Evolutionary conservation across 306 rosid genomes (phyloP), one percentile per base, ranked within the genome.

Genomic region (Ceratonia siliqua): DNA sequence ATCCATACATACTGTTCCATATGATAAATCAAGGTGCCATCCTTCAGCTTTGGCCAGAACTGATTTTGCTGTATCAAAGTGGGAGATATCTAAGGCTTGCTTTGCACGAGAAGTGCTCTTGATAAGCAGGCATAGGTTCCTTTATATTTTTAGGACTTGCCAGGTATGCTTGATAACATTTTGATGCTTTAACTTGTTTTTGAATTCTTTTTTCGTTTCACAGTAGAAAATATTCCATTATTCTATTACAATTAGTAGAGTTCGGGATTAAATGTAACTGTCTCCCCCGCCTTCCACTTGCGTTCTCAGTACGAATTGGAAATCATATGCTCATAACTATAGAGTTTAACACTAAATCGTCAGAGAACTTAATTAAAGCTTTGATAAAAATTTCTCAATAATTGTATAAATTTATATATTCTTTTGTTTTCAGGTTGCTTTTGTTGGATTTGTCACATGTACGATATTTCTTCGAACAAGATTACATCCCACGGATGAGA

Each of bases 121-220:
- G 77, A 56, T 93, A 61, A 80, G 39, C 28, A 78, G 97, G 53
- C 87, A 88, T 62, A 58, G 76, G 2, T 93, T 93, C 78, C 96
- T 93, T 25, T 93, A 93, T 49, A 83, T 77, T 28, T 93, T 93
- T n/a, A 89, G 97, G 74, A 91, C 98, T 35, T 46, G 17, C 78
- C 97, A 93, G 98, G 98, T 93, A 78, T 39, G 63, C 63, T 50
- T 27, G 27, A 52, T 61, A 32, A 27, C 43, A 45, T 21, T 42
- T 3, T 15, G 22, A 18, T 48, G 17, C 68, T 54, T 45, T 10
- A 8, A 52, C 41, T 77, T 53, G 25, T 33, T 62, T 17, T 62
- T 24, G 25, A 9, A 45, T 61, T 10, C 28, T 14, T 13, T 11
- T 50, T 45, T 45, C 11, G 58, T 13, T 65, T 24, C 3, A 14